Evolutionary conservation across 2,329 filamentous ascomycete species (phyloP).

Genomic region (Aspergillus sp.): DNA sequence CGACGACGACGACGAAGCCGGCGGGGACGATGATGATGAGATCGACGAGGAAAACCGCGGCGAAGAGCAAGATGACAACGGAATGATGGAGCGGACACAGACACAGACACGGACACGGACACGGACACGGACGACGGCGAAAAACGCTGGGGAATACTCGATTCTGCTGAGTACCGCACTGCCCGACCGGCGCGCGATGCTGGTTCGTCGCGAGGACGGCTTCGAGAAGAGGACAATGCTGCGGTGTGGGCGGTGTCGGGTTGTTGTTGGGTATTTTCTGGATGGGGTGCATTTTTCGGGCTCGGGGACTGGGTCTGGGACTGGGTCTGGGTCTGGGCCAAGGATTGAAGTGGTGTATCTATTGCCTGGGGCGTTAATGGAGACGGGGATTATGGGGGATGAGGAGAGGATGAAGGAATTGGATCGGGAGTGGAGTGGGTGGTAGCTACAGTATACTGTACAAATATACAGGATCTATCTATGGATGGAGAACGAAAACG

Average conservation of each 20-base stretch:
- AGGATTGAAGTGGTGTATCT: conserved; percentile 49
- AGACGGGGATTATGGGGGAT: conserved; percentile 48
- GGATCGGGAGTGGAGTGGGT: conserved; percentile 29
- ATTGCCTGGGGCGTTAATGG: conserved; percentile 51
- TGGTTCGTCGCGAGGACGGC: conserved; percentile 52
- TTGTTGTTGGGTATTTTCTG: conserved; percentile 56
- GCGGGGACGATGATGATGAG: background rate
- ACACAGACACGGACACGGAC: no score
- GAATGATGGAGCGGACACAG: no score
- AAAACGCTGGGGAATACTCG: conserved; percentile 29
- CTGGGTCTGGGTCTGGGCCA: conserved; percentile 14
- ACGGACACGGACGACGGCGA: background rate
- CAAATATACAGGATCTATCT: no score
- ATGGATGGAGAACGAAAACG: background rate
- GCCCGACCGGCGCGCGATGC: conserved; percentile 41
- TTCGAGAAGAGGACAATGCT: conserved; percentile 58
- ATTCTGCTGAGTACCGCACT: conserved; percentile 45
- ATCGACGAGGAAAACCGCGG: background rate
- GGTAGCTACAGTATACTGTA: conserved; percentile 10
- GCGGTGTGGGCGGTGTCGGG: conserved; percentile 53
- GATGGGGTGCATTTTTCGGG: conserved; percentile 42
- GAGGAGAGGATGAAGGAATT: conserved; percentile 22
- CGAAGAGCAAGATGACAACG: no score
- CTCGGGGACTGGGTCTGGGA: background rate
- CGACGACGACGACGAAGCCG: conserved; percentile 9